Percentiles rank a stretch among this genome's conserved stretches.
Conservation (phyloP, 2,329 filamentous ascomycete genomes). For the Pestalotiopsis sp. region DNA sequence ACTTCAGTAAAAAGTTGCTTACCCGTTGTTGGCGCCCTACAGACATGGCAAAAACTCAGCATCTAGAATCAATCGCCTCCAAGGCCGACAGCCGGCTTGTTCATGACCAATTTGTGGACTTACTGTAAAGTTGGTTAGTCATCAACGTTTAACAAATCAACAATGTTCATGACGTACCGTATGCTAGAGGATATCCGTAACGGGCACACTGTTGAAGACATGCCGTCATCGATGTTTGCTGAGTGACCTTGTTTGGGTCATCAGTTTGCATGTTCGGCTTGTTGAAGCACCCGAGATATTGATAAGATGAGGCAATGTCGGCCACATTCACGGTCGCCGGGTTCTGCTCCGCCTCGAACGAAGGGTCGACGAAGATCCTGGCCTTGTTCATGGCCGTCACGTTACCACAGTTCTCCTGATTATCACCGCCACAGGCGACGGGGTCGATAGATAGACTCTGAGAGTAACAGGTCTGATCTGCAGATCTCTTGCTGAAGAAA, state of each 20-base stretch:
- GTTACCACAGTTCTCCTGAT: slow-evolving; percentile 2
- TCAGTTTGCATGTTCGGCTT: slow-evolving; percentile 6
- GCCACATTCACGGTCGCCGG: background rate
- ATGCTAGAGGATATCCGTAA: background rate
- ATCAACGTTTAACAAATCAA: background rate
- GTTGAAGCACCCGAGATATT: slow-evolving; percentile 5
- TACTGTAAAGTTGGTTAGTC: background rate
- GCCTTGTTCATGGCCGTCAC: background rate
- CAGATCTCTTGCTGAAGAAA: background rate
- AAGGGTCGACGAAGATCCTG: slow-evolving; percentile 10
- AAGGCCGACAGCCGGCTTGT: too few species aligned
- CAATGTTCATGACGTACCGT: background rate
- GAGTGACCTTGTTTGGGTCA: background rate
- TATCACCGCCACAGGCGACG: background rate
- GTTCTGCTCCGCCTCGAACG: background rate
- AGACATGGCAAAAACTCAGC: background rate
- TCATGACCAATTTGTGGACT: background rate
- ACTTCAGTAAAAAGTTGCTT: background rate
- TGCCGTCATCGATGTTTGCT: background rate
- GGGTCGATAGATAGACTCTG: background rate
- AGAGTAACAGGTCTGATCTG: background rate
- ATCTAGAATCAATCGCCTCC: background rate
- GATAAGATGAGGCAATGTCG: background rate
- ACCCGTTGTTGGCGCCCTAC: background rate
- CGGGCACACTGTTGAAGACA: background rate